Base-by-base conservation (phyloP, 2,329 filamentous ascomycete genomes). In the Arthrocladium fulminans region DNA sequence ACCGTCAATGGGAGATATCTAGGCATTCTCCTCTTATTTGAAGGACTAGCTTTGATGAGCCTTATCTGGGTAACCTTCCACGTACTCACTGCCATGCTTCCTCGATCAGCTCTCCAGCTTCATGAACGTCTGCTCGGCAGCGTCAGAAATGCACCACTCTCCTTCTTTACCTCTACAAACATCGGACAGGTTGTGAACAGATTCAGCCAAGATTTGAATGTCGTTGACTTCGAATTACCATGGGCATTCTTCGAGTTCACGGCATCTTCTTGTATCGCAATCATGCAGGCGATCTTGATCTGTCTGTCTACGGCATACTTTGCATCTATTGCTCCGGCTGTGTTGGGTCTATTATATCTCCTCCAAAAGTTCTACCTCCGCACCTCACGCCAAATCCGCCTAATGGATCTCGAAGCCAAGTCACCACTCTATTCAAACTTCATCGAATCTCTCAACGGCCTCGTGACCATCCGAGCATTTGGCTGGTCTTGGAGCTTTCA, bases 361-460 rank as follows among this genome's bases (percentile, higher is more conserved):
- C 60, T 81, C 0, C 78, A 81, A 52, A 73, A 67, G 45, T 70
- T 79, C 42, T 83, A 83, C 54, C 67, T 83, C 2, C 68, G 75
- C 0, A 83, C 79, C 0, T 81, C 77, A 0, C 66, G 78, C 0
- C 79, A 83, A 58, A 60, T 83, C 6, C 70, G 79, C 42, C 68
- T 80, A 17, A 60, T 83, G 9, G 79, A 83, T 39, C 68, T 83
- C 1, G 80, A 83, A 59, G 71, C 75, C 1, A 81, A 82, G 54
- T 73, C 73, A 1, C 77, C 77, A 0, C 63, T 81, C 0, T 80
- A 76, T 63, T 75, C 68, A 13, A 66, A 80, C 51, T 81, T 80
- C 54, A 66, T 73, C 19, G 77, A 80, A 52, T 75, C 73, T 2
- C 68, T 80, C 35, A 71, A 70, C 27, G 79, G 79, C 0, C 59